Conservation (phyloP, 169 alveolate species). For the Cryptosporidium muris region DNA sequence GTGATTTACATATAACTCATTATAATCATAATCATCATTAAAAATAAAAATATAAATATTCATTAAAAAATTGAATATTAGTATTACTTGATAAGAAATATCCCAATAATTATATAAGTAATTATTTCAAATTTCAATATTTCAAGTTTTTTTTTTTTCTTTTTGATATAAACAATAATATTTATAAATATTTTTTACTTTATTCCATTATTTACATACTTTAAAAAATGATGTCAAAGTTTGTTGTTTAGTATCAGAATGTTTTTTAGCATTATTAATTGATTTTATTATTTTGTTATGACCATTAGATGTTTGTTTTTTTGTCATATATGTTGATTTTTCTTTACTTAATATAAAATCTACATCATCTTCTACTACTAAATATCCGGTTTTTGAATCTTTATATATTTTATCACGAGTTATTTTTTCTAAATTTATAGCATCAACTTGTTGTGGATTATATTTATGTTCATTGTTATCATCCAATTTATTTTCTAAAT, state of each 20-base stretch:
- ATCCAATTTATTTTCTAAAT: neutral
- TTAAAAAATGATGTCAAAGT: constrained; percentile 44
- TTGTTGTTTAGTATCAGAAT: constrained; percentile 36
- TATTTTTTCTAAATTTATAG: constrained; percentile 10
- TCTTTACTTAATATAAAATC: constrained; percentile 40
- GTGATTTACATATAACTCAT: neutral
- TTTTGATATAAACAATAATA: neutral
- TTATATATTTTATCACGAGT: constrained; percentile 31
- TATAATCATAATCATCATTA: neutral
- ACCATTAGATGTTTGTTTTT: neutral
- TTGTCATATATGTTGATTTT: neutral
- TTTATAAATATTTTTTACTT: constrained; percentile 1
- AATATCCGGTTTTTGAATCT: constrained; percentile 51
- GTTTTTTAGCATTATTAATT: neutral
- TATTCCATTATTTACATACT: neutral
- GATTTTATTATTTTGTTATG: neutral
- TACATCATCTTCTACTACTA: constrained; percentile 54
- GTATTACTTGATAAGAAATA: neutral
- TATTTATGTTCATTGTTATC: constrained; percentile 2
- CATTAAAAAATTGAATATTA: neutral
- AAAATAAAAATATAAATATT: neutral
- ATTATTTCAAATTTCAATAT: neutral
- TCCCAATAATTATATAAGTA: neutral
- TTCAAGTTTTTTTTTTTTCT: neutral
- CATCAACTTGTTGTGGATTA: constrained; percentile 48